Base-by-base conservation (phyloP, 192 early-diverging fungal species). In the Chytriomyces confervae region DNA sequence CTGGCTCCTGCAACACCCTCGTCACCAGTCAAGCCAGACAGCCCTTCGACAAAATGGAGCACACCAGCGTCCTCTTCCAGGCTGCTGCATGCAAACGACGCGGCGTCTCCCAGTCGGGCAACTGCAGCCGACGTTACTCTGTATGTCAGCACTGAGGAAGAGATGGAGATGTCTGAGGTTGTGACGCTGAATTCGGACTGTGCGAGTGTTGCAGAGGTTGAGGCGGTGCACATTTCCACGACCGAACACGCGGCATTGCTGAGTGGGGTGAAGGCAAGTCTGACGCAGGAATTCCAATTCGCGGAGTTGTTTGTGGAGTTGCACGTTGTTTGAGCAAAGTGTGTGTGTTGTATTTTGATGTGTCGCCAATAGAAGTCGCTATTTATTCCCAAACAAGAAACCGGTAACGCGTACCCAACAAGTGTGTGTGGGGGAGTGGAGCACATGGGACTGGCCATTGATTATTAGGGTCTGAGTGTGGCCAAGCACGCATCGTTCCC, bases 281-380 rank as follows among this genome's bases (percentile, higher is more conserved):
- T 74, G 72, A 16, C 16, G 36, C n/a, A 44, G 43, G 72, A 48
- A 44, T 74, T 43, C 48, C 60, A 45, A 45, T 63, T 74, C 23
- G 53, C 13, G 36, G 72, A 74, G 29, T 10, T 74, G 18, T 62
- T 7, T 46, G 61, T 74, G 10, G 72, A 74, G 46, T 18, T 74
- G 27, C 69, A 45, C 1, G 43, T 47, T 47, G 66, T 68, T 10
- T 68, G 36, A 36, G 36, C 36, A 36, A 36, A 36, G 24, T n/a
- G n/a, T n/a, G n/a, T n/a, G n/a, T 36, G 36, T 36, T 36, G 36
- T 36, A 36, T 36, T 36, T 27, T 27, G 24, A n/a, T n/a, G n/a
- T n/a, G n/a, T n/a, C n/a, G n/a, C n/a, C 24, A 36, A 36, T 36
- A 36, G 36, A 36, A 36, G 36, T 36, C 36, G 36, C 3, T 36